A percentile compares a stretch with the other conserved stretches of the same genome.
Evolutionary conservation across 2,329 filamentous ascomycete species (phyloP).

Genomic region (Colletotrichum coccodes): DNA sequence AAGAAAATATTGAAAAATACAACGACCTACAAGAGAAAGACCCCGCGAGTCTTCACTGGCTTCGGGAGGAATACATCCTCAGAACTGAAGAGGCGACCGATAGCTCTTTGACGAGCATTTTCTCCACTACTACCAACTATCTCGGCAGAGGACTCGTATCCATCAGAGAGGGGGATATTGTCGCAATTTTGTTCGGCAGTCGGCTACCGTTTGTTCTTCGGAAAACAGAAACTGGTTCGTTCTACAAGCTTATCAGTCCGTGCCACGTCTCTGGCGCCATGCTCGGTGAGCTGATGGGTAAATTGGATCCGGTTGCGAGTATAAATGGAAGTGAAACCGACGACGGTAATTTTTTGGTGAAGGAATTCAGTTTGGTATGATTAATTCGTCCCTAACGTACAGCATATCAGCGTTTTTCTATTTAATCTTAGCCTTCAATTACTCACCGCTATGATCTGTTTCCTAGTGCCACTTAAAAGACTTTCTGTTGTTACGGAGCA

Average conservation of each 20-base stretch:
- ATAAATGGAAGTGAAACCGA: no score
- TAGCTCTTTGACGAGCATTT: not conserved
- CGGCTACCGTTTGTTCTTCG: not conserved
- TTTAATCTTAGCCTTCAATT: no score
- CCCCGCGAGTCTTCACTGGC: not conserved
- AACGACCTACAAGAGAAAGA: not conserved
- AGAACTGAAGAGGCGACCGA: not conserved
- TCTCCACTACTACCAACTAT: not conserved
- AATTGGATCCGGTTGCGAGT: no score
- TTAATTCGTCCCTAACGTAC: no score
- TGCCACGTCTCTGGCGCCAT: not conserved
- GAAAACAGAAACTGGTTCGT: not conserved
- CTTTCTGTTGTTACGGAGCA: no score
- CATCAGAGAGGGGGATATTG: not conserved
- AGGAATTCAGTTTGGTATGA: no score
- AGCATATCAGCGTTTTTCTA: no score
- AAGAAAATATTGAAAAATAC: not conserved
- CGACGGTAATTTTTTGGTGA: no score
- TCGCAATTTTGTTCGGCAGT: not conserved
- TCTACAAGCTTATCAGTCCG: not conserved
- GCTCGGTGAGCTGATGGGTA: not conserved
- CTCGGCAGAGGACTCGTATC: not conserved
- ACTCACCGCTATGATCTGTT: no score
- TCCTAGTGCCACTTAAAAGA: no score
- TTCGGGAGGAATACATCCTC: not conserved